Conservation (phyloP, 106 monocot genomes). For the Apostasia ramifera region DNA sequence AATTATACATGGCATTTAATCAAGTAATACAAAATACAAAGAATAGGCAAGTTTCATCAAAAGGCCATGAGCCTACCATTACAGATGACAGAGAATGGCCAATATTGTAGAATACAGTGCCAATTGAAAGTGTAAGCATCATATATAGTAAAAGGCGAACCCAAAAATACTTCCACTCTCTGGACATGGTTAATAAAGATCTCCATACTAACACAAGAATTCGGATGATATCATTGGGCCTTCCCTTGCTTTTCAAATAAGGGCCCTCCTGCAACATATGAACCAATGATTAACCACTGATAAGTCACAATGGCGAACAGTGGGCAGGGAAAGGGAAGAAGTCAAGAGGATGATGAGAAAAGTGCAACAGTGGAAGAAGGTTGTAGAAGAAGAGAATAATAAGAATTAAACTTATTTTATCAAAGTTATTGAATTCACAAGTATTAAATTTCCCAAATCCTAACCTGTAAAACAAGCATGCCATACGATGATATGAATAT, state of each 20-base stretch:
- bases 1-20: not conserved
- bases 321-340: too few relatives aligned
- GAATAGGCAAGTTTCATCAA: too few relatives aligned
- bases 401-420: too few relatives aligned
- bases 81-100: slow-evolving; percentile 95
- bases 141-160: slow-evolving; percentile 63
- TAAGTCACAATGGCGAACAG: not conserved
- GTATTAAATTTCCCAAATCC: too few relatives aligned
- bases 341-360: too few relatives aligned
- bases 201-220: slow-evolving; percentile 84
- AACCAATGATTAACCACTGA: slow-evolving; percentile 4
- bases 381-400: too few relatives aligned
- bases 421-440: too few relatives aligned
- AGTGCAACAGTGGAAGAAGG: too few relatives aligned
- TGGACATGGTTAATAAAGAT: slow-evolving; percentile 83
- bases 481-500: too few relatives aligned
- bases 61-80: slow-evolving; percentile 35
- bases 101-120: slow-evolving; percentile 66
- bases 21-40: not conserved
- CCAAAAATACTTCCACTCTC: slow-evolving; percentile 95
- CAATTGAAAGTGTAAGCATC: slow-evolving; percentile 67
- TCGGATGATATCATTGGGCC: slow-evolving; percentile 48
- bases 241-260: slow-evolving; percentile 72
- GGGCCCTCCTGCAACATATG: slow-evolving; percentile 71
- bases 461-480: too few relatives aligned